Evolutionary conservation across 352 stramenopile species (phyloP).

Genomic region (Globisporangium megalacanthum): DNA sequence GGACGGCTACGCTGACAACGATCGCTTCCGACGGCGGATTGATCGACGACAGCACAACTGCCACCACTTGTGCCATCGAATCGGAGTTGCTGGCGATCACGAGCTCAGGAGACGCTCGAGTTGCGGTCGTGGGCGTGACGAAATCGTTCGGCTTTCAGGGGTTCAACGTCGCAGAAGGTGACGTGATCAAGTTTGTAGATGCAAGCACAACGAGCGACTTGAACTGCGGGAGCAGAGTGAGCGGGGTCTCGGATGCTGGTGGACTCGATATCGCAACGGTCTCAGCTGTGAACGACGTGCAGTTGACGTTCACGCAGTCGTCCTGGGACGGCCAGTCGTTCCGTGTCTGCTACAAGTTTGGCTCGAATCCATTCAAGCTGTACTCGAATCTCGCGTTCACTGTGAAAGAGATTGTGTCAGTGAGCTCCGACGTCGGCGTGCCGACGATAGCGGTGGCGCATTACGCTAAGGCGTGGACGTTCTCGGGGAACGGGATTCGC

Average conservation of each 20-base stretch:
- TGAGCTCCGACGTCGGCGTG: conserved; percentile 27
- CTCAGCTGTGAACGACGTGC: conserved; percentile 13
- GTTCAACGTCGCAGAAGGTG: conserved; percentile 22
- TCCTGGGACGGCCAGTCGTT: conserved; percentile 35
- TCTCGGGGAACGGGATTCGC: conserved; percentile 34
- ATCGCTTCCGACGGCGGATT: conserved; percentile 36
- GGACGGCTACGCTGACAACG: conserved; percentile 18
- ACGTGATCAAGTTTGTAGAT: conserved; percentile 67
- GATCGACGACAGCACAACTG: conserved; percentile 31
- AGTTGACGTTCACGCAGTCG: conserved; percentile 40
- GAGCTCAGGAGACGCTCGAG: conserved; percentile 35
- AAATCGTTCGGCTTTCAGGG: conserved; percentile 53
- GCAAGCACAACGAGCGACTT: conserved; percentile 40
- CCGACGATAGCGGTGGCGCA: conserved; percentile 36
- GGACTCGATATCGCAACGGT: conserved; percentile 28
- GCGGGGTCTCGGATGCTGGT: conserved; percentile 42
- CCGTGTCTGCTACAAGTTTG: conserved; percentile 65
- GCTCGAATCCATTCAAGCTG: conserved; percentile 60
- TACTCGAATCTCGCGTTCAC: conserved; percentile 39
- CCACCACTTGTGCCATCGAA: conserved; percentile 30
- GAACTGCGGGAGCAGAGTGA: conserved; percentile 38
- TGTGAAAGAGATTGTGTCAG: conserved; percentile 41
- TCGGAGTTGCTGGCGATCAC: conserved; percentile 33
- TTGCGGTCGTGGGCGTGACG: conserved; percentile 37
- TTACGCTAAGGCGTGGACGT: conserved; percentile 48